Evolutionary conservation across 345 rosid genomes (phyloP).

Genomic region (Capsella bursapastoris): DNA sequence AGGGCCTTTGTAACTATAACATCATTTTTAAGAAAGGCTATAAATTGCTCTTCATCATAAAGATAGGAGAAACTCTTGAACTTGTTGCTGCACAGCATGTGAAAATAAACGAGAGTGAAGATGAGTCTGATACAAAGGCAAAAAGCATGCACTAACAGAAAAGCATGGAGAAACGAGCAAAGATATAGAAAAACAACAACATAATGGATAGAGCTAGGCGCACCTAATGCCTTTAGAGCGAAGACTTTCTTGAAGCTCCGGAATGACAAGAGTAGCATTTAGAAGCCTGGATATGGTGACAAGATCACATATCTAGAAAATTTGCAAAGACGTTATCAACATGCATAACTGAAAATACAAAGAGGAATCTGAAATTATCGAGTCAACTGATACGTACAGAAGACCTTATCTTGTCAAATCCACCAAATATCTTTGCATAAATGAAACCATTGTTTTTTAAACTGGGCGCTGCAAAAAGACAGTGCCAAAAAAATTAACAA

Average conservation of each 20-base stretch:
- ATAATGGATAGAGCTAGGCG: slow-evolving; percentile 26
- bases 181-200: not conserved
- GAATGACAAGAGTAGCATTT: slow-evolving; percentile 99
- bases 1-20: slow-evolving; percentile 67
- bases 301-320: slow-evolving; percentile 99
- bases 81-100: slow-evolving; percentile 58
- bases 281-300: slow-evolving; percentile 99
- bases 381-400: slow-evolving; percentile 63
- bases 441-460: slow-evolving; percentile 70
- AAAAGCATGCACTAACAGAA: slow-evolving; percentile 10
- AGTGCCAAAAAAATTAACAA: slow-evolving; percentile 22
- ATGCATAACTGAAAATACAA: slow-evolving; percentile 16
- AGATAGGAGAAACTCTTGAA: slow-evolving; percentile 97
- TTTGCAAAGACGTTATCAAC: slow-evolving; percentile 58
- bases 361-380: slow-evolving; percentile 6
- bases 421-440: slow-evolving; percentile 92
- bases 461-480: slow-evolving; percentile 58
- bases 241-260: slow-evolving; percentile 95
- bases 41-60: slow-evolving; percentile 92
- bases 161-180: slow-evolving; percentile 29
- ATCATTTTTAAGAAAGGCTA: slow-evolving; percentile 88
- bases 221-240: slow-evolving; percentile 94
- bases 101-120: slow-evolving; percentile 35
- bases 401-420: slow-evolving; percentile 88
- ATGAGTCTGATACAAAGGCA: slow-evolving; percentile 12